phyloP scores from a whole-genome alignment of 345 rosid genomes.

The sweet orange (Citrus sinensis) region DVS_A1.0 CM039164.1:19261001-19261500 shows the following conservation, averaged over 20 bases:
- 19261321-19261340: too few relatives aligned
- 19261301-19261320: background rate
- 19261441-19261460: slow-evolving; percentile 23
- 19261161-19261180: background rate
- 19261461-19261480: slow-evolving; percentile 21
- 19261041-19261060: background rate
- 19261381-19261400: too few relatives aligned
- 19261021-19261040: background rate
- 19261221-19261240: slow-evolving; percentile 25
- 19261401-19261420: slow-evolving; percentile 18
- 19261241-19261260: slow-evolving; percentile 22
- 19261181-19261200: slow-evolving; percentile 13
- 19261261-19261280: slow-evolving; percentile 16
- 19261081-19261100: background rate
- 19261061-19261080: too few relatives aligned
- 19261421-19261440: slow-evolving; percentile 14
- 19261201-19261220: slow-evolving; percentile 30
- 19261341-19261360: background rate
- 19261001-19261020: background rate
- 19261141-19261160: background rate
- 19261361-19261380: background rate
- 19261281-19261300: slow-evolving; percentile 18
- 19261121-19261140: too few relatives aligned
- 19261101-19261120: background rate
- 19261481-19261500: slow-evolving; percentile 19